A percentile compares a stretch with the other conserved stretches of the same genome.
These are phyloP conservation scores for Porodaedalea pini DNA, from an alignment of 1,284 basidiomycete species.

Conservation along the genomic window DNA sequence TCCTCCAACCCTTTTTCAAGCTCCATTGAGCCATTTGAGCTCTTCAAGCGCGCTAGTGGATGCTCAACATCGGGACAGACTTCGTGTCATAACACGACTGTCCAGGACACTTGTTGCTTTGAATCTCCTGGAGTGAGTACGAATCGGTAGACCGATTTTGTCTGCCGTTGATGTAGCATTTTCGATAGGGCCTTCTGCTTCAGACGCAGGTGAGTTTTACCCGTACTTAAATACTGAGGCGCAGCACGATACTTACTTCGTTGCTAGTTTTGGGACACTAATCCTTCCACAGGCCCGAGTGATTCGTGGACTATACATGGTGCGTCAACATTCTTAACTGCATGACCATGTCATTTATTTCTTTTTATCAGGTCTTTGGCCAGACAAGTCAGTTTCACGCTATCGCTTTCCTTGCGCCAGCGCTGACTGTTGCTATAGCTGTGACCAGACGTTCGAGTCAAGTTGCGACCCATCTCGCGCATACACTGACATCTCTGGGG, in stretches of 20 bases:
- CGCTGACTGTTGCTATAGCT: slow-evolving; percentile 38
- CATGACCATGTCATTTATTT: background rate
- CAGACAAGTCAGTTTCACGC: slow-evolving; percentile 51
- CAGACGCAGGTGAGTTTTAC: slow-evolving; percentile 52
- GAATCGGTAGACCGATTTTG: slow-evolving; percentile 20
- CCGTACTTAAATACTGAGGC: too few relatives aligned
- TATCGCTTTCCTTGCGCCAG: background rate
- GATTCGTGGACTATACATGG: slow-evolving; percentile 78
- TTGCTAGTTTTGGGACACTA: slow-evolving; percentile 51
- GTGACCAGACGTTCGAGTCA: slow-evolving; percentile 60
- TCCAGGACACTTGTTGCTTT: slow-evolving; percentile 46
- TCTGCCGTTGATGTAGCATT: background rate
- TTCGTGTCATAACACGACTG: slow-evolving; percentile 46
- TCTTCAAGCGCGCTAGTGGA: slow-evolving; percentile 36
- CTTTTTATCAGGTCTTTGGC: slow-evolving; percentile 55
- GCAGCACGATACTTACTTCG: slow-evolving; percentile 9
- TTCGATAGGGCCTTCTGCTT: slow-evolving; percentile 51
- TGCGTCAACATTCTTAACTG: slow-evolving; percentile 28
- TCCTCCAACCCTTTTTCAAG: slow-evolving; percentile 21
- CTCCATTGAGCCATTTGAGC: slow-evolving; percentile 24
- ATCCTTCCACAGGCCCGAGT: slow-evolving; percentile 59
- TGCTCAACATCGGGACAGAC: slow-evolving; percentile 40
- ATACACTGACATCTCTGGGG: slow-evolving; percentile 54
- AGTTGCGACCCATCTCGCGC: slow-evolving; percentile 64
- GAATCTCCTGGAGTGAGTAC: slow-evolving; percentile 45